Evolutionary conservation across 2,329 filamentous ascomycete genomes (phyloP).

Genomic region (Phaeophleospora eucalypticola): DNA sequence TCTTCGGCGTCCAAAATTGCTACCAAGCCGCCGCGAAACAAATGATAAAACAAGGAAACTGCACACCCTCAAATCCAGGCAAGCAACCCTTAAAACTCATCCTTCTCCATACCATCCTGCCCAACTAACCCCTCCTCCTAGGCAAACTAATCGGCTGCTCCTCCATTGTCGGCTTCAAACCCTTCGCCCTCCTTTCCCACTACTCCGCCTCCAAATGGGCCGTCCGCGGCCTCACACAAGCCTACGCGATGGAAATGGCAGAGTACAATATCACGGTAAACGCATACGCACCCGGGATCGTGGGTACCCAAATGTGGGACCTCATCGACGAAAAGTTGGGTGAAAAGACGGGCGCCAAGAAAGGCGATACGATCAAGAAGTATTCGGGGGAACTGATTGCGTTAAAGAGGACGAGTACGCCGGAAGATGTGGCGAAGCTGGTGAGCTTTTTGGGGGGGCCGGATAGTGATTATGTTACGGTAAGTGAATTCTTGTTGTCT

Average conservation of each 20-base stretch:
- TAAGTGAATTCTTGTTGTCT: background rate
- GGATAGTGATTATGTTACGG: slow-evolving; percentile 60
- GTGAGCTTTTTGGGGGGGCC: slow-evolving; percentile 59
- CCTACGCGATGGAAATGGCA: slow-evolving; percentile 63
- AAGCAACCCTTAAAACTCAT: slow-evolving; percentile 40
- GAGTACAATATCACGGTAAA: slow-evolving; percentile 63
- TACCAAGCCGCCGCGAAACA: slow-evolving; percentile 61
- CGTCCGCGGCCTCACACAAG: slow-evolving; percentile 62
- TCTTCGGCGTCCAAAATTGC: slow-evolving; percentile 62
- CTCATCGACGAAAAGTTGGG: slow-evolving; percentile 59
- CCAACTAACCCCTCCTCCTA: background rate
- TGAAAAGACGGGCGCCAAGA: slow-evolving; percentile 47
- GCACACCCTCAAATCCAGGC: slow-evolving; percentile 34
- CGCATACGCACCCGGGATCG: slow-evolving; percentile 64
- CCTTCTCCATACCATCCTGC: background rate
- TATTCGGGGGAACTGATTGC: slow-evolving; percentile 53
- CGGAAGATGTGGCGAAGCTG: slow-evolving; percentile 59
- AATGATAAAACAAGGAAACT: slow-evolving; percentile 58
- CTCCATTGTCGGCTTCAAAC: slow-evolving; percentile 57
- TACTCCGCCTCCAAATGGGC: slow-evolving; percentile 65
- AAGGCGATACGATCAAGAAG: slow-evolving; percentile 48
- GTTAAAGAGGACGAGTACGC: slow-evolving; percentile 54
- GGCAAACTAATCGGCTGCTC: slow-evolving; percentile 18
- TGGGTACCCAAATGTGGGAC: slow-evolving; percentile 66
- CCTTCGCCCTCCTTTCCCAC: slow-evolving; percentile 55